Evolutionary conservation across 2,329 filamentous ascomycete species (phyloP), one percentile per base, ranked within the genome.

Genomic region (Penicillium sp.): DNA sequence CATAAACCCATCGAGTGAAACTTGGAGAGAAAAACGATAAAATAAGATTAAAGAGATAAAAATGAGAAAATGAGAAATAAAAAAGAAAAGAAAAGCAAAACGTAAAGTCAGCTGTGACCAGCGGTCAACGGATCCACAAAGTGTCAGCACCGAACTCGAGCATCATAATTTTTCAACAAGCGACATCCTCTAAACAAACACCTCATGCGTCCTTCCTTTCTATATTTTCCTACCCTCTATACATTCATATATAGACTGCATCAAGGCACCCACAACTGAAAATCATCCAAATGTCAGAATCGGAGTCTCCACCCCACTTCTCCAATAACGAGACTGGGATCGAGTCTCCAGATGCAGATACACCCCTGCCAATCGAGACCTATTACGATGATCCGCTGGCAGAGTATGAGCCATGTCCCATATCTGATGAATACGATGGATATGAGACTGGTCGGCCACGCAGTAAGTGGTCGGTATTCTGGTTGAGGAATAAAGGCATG

Each of bases 401-500:
- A 12, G 45, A 50, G 39, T 60, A 54, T 15, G 59, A 61, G 12
- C 59, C 59, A 1, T 48, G 52, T 28, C 56, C 56, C 1, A 58
- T 60, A 20, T 44, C 31, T 25, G 57, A 56, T 32, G 56, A 54
- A 8, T 46, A 44, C 12, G 46, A 47, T 8, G 15, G 7, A 8
- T 35, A 35, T 15, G 33, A 37, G 33, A 8, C 33, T 5, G 32
- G 4, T 9, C 33, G 33, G 33, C 33, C 33, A 6, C 33, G 33
- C 33, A 37, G 33, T 18, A 37, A 37, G 7, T 20, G 33, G 33
- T 8, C 33, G 15, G 42, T 49, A 1, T 47, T 65, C 44, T 89
- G 86, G 85, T 55, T 70, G 4, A 72, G 75, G 46, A 90, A 93
- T 62, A 84, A 86, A 57, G 87, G 88, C 1, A 78, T 91, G 18